phyloP scores from a whole-genome alignment of 305 asterid species.

The Fraxinus sp. region DNA sequence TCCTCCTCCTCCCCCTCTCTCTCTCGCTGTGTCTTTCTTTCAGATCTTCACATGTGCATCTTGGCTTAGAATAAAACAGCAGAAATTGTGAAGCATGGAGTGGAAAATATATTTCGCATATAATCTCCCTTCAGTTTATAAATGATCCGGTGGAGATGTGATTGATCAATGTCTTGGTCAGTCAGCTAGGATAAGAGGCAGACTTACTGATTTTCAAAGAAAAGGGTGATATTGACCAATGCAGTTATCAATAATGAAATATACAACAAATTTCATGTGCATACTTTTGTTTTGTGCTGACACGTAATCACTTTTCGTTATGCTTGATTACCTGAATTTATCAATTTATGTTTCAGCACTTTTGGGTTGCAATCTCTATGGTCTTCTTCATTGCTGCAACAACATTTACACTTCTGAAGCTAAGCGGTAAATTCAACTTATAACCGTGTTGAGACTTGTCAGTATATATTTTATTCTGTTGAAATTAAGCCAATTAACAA shows the following conservation, averaged over 20 bases:
- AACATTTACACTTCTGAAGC: constrained; percentile 79
- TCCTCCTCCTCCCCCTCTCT: too few relatives aligned
- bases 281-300: not conserved
- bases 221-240: too few relatives aligned
- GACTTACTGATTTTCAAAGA: too few relatives aligned
- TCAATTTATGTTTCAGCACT: constrained; percentile 66
- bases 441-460: constrained; percentile 1
- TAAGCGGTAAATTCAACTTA: constrained; percentile 57
- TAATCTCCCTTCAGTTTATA: not conserved
- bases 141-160: not conserved
- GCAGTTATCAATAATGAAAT: too few relatives aligned
- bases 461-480: constrained; percentile 1
- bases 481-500: not conserved
- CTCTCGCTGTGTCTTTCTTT: not conserved
- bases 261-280: not conserved
- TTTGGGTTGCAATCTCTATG: constrained; percentile 97
- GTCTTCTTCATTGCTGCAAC: constrained; percentile 97
- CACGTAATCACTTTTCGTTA: not conserved
- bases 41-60: not conserved
- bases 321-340: constrained; percentile 19
- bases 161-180: too few relatives aligned
- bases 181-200: too few relatives aligned
- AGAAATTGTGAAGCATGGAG: not conserved
- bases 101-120: not conserved
- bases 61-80: not conserved